Base-by-base conservation (phyloP, 176 grass and related monocot species). In the Alopecurus myosuroides region DNA sequence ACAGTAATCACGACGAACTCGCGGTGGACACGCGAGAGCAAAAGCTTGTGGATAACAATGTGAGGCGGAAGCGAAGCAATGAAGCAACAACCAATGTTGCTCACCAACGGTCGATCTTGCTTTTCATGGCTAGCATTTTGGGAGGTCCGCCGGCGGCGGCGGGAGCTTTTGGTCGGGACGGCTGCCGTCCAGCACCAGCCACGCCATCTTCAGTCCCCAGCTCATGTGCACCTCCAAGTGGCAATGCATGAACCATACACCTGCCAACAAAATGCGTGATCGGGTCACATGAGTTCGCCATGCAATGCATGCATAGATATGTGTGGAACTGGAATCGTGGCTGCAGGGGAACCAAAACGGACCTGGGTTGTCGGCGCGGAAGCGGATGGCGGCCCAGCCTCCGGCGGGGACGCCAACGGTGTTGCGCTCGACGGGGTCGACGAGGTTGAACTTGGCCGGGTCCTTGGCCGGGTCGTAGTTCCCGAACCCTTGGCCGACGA, bases 161-260 rank as follows among this genome's bases (percentile, higher is more conserved):
- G 82, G 89, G 6, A 97, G 84, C 77, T 91, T 93, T 78, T 94
- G 88, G 68, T 88, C 72, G 4, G 82, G 87, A 23, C 45, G 84
- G 69, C 22, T 88, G 11, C 94, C 94, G 52, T 97, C 91, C 26
- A 41, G 89, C 71, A 97, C 94, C 69, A 97, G 44, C 88, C 91
- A 97, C 29, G 94, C 91, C 94, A 97, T 97, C 41, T 93, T 97
- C 40, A 97, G 44, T 2, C 94, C 94, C 94, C 94, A 97, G 70
- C 91, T 97, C 11, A 90, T 77, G 89, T 97, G 94, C 66, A 89
- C 94, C 82, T 97, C 94, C 71, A 97, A 73, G 52, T 97, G 94
- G 49, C 94, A 97, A 77, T 97, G 94, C 94, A 97, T 93, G 78
- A 97, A 97, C 94, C 94, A 97, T 45, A 94, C 94, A 17, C 94